Evolutionary conservation across 75 land plant genomes (phyloP).

Genomic region (Picea sitchensis): DNA sequence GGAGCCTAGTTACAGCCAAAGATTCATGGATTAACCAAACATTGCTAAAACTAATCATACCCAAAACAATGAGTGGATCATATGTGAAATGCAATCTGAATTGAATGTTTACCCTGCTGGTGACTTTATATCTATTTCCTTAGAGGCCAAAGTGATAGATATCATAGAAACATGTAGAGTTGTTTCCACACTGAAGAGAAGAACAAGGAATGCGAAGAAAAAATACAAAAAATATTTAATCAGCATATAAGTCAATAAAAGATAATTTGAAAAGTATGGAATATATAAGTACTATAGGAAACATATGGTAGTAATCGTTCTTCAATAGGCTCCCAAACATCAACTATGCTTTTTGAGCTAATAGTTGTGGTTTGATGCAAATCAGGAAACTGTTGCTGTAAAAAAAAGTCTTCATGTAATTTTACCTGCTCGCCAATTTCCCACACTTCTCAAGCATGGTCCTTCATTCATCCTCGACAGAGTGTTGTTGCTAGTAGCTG

Average conservation of each 20-base stretch:
- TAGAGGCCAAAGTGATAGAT: conserved; percentile 67
- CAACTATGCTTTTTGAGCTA: conserved; percentile 82
- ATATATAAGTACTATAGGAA: neutral
- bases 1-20: conserved; percentile 53
- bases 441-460: too few relatives aligned
- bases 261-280: neutral
- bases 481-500: too few relatives aligned
- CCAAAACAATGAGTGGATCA: neutral
- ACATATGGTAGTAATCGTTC: conserved; percentile 90
- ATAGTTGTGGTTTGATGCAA: conserved; percentile 81
- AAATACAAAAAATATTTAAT: neutral
- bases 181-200: conserved; percentile 60
- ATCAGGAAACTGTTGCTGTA: conserved; percentile 67
- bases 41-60: conserved; percentile 16
- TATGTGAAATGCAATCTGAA: neutral
- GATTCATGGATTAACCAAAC: conserved; percentile 22
- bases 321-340: conserved; percentile 92
- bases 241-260: neutral
- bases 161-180: conserved; percentile 93
- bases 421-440: too few relatives aligned
- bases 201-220: neutral
- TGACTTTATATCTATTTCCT: conserved; percentile 66
- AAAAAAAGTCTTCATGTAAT: too few relatives aligned
- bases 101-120: conserved; percentile 61
- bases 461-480: too few relatives aligned